Evolutionary conservation across 345 rosid genomes (phyloP), one percentile per base, ranked within the genome.

Genomic region (Corchorus capsularis): DNA sequence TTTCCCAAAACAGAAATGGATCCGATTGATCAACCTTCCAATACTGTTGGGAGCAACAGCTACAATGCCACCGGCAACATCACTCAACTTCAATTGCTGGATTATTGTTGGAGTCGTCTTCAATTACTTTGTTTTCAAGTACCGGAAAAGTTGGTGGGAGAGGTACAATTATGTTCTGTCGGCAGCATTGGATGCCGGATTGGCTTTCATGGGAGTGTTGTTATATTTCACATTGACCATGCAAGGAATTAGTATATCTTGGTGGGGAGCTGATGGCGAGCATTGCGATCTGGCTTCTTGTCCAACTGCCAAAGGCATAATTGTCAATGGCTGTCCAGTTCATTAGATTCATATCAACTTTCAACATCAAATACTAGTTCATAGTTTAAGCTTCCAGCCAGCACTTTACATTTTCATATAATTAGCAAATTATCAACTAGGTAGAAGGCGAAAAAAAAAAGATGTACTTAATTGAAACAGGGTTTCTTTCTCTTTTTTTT

Each of bases 101-200:
- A 78, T 89, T 52, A 67, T 83, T 4, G 50, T 85, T 1, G 90
- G 86, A 47, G 62, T 84, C 0, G 50, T 86, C 47, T 90, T 88
- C 86, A 88, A 88, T 52, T 85, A 81, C 82, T 82, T 72, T 52
- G 79, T 88, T 56, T 90, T 88, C 16, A 85, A 73, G 73, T 78
- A 85, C 78, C 54, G 74, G 56, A 88, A 88, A 63, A 43, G 1
- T 35, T 90, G 90, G 93, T 88, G 92, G 93, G 90, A 84, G 77
- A 83, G 87, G 72, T 88, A 88, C 80, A 90, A 86, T 19, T 88
- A 90, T 49, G 89, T 90, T 68, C 83, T 90, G 0, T 90, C 93
- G 0, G 93, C 91, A 3, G 90, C 89, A 1, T 50, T 90, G 20
- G 90, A 88, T 49, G 91, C 91, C 0, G 91, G 93, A 2, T 49